Conservation (phyloP, 495 filamentous ascomycete genomes). For the Trichocladium uniseriatum region DNA sequence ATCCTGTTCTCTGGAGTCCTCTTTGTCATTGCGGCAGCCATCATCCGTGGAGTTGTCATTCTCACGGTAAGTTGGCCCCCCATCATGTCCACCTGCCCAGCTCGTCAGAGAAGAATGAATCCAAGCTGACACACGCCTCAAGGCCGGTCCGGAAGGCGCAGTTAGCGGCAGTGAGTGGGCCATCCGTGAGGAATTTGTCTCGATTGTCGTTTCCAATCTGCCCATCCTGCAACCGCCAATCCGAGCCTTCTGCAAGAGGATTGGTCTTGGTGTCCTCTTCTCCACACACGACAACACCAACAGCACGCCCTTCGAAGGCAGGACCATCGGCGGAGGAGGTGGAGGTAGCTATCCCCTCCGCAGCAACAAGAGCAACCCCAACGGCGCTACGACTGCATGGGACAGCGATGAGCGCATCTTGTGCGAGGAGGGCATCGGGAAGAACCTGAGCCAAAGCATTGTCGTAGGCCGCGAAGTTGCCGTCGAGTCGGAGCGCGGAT, state of each 20-base stretch:
- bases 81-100: background rate
- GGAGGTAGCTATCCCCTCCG: background rate
- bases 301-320: background rate
- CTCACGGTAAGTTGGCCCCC: background rate
- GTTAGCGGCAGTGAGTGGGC: background rate
- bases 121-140: background rate
- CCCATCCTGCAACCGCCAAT: background rate
- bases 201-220: background rate
- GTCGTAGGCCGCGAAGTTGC: background rate
- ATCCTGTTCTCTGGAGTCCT: background rate
- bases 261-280: background rate
- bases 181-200: slow-evolving; percentile 1
- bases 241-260: background rate
- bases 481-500: background rate
- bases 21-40: background rate
- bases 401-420: slow-evolving; percentile 2
- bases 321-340: background rate
- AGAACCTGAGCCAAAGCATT: background rate
- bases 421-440: background rate
- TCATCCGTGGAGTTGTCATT: slow-evolving; percentile 1
- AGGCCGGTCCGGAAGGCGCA: background rate
- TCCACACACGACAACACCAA: background rate
- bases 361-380: background rate
- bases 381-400: background rate
- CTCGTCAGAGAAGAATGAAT: background rate